Conservation (phyloP, 208 protist species). For the Angomonas desouzai region DNA sequence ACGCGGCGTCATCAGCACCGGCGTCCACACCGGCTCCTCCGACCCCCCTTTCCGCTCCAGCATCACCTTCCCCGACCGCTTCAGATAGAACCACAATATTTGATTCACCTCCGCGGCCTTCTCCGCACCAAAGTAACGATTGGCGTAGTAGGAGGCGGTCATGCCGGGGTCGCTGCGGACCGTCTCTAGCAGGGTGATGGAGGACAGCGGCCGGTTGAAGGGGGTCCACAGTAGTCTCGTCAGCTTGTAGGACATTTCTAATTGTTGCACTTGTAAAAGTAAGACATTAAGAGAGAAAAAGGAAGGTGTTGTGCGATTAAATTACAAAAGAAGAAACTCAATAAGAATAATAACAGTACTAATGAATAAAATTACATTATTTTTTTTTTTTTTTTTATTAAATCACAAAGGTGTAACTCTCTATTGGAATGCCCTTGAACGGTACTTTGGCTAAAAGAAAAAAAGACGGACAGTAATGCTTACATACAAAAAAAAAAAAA, state of each 20-base stretch:
- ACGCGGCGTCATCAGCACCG: constrained; percentile 48
- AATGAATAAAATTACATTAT: background rate
- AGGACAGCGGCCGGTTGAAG: constrained; percentile 34
- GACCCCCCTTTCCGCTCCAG: constrained; percentile 62
- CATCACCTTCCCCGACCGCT: constrained; percentile 67
- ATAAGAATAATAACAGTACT: background rate
- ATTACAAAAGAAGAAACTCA: background rate
- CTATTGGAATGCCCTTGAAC: too few relatives aligned
- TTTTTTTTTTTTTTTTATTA: background rate
- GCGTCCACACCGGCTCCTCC: constrained; percentile 63
- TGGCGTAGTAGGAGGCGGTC: constrained; percentile 81
- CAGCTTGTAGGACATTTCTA: too few relatives aligned
- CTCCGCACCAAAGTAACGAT: constrained; percentile 70
- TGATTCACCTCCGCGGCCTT: constrained; percentile 57
- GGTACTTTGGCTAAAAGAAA: too few relatives aligned
- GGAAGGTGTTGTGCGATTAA: background rate
- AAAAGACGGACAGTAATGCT: too few relatives aligned
- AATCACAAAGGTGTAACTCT: too few relatives aligned
- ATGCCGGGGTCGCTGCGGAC: constrained; percentile 78
- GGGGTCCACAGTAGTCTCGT: constrained; percentile 3
- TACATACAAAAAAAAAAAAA: too few relatives aligned
- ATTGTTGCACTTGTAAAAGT: too few relatives aligned
- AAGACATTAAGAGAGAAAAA: constrained; percentile 12
- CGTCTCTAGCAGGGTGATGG: constrained; percentile 53
- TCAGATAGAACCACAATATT: constrained; percentile 74